Conservation (phyloP, 148 eudicot species). For the Nepenthes mirabilis region DNA sequence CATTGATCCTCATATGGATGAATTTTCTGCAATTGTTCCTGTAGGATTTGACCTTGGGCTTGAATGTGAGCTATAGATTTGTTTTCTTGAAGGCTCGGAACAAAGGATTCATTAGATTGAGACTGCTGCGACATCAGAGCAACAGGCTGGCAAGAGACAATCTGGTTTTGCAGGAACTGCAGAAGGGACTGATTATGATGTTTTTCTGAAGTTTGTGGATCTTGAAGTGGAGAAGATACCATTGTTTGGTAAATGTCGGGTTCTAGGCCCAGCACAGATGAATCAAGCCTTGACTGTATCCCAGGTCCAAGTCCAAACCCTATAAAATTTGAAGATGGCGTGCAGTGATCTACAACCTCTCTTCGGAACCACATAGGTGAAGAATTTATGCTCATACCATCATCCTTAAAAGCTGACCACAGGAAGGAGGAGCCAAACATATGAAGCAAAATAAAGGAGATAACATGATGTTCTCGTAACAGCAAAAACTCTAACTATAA, state of each 20-base stretch:
- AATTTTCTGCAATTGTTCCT: slow-evolving; percentile 32
- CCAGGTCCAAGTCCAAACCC: slow-evolving; percentile 52
- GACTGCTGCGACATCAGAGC: slow-evolving; percentile 35
- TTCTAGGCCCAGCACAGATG: slow-evolving; percentile 48
- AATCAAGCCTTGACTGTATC: slow-evolving; percentile 73
- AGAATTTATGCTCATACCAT: slow-evolving; percentile 23
- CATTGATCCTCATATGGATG: slow-evolving; percentile 17
- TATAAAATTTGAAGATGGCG: slow-evolving; percentile 55
- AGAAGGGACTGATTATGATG: slow-evolving; percentile 25
- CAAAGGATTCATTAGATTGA: slow-evolving; percentile 30
- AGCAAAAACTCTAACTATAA: background rate
- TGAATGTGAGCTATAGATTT: slow-evolving; percentile 30
- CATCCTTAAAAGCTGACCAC: slow-evolving; percentile 37
- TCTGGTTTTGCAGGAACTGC: slow-evolving; percentile 50
- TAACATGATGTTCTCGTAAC: background rate
- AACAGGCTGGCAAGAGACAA: slow-evolving; percentile 16
- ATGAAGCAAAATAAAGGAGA: background rate
- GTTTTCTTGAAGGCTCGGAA: slow-evolving; percentile 14
- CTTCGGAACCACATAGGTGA: slow-evolving; percentile 62
- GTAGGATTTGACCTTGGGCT: slow-evolving; percentile 30
- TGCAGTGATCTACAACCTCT: slow-evolving; percentile 32
- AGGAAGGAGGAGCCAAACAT: slow-evolving; percentile 1
- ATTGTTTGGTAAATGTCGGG: slow-evolving; percentile 43
- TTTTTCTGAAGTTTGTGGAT: slow-evolving; percentile 30
- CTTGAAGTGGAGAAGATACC: slow-evolving; percentile 62